Evolutionary conservation across 129 eudicot species (phyloP), one percentile per base, ranked within the genome.

Genomic region (Artemisia annua): DNA sequence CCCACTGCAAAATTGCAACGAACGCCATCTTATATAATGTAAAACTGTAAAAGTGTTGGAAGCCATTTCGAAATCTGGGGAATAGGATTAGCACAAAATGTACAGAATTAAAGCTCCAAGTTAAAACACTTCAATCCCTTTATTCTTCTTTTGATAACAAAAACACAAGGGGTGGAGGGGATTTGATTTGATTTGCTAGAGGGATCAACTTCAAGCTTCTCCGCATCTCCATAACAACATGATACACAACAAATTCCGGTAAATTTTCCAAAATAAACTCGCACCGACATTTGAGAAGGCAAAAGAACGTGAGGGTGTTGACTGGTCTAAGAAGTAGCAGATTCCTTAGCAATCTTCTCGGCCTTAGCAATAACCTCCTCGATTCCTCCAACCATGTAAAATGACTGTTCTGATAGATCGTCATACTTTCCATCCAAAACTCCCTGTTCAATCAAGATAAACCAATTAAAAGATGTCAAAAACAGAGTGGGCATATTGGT

Each of bases 371-470:
- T 76, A 71, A 86, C 96, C 78, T 89, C 96, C 0, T 89, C 96
- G 16, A 89, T 89, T 26, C 96, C 96, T 79, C 96, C 96, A 82
- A 89, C 96, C 96, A 89, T 89, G 81, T 89, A 89, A 69, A 89
- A 89, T 35, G 43, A 35, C 9, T 35, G 43, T 35, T 35, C 43
- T 10, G 96, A 81, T 67, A 89, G 87, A 65, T 89, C 96, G 79
- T 89, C 96, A 7, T 76, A 89, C 66, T 89, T 89, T 16, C 96
- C 96, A 69, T 89, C 96, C 86, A 89, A 82, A 11, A 89, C 92
- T 62, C 67, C 67, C 67, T 62, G 67, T 32, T 63, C 48, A 32
- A 63, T 63, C 7, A 63, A 63, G 13, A 14, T 2, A 7, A 14
- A n/a, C 49, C 16, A 24, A 63, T n/a, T 5, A 11, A 63, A n/a